Evolutionary conservation across 2,329 filamentous ascomycete species (phyloP).

Genomic region (Xylariaceae sp.): DNA sequence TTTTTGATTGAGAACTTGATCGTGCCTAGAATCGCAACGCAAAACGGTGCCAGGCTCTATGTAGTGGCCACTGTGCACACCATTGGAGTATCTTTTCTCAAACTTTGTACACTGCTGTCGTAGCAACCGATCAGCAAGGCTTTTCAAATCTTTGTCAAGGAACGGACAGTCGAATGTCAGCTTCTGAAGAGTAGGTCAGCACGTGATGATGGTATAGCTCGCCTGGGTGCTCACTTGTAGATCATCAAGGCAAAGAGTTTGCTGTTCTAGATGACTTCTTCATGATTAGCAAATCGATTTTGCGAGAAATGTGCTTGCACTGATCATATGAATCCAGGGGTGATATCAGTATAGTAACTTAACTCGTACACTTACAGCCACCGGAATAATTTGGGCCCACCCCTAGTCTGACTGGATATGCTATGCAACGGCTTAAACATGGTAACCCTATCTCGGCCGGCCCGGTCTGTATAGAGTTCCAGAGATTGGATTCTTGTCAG

Average conservation of each 20-base stretch:
- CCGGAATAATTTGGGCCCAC: not conserved
- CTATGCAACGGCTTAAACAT: not conserved
- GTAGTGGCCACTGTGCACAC: conserved; percentile 2
- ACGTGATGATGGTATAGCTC: not conserved
- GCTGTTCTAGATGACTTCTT: conserved; percentile 5
- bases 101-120: conserved; percentile 8
- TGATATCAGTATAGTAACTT: too few relatives aligned
- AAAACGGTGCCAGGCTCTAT: conserved; percentile 12
- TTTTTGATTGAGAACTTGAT: conserved; percentile 1
- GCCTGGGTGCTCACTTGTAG: not conserved
- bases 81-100: conserved; percentile 9
- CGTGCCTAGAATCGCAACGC: conserved; percentile 9
- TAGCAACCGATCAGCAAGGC: conserved; percentile 5
- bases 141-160: conserved; percentile 6
- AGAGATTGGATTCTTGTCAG: conserved; percentile 6
- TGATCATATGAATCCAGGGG: too few relatives aligned
- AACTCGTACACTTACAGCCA: conserved; percentile 8
- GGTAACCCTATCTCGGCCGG: conserved; percentile 10
- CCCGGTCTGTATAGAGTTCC: conserved; percentile 9
- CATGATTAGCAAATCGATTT: not conserved
- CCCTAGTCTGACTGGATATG: not conserved
- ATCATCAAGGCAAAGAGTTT: conserved; percentile 7
- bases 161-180: conserved; percentile 2
- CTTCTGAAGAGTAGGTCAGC: not conserved
- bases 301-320: too few relatives aligned